Evolutionary conservation across 2,329 filamentous ascomycete species (phyloP).

Genomic region (Apiospora saccharicola): DNA sequence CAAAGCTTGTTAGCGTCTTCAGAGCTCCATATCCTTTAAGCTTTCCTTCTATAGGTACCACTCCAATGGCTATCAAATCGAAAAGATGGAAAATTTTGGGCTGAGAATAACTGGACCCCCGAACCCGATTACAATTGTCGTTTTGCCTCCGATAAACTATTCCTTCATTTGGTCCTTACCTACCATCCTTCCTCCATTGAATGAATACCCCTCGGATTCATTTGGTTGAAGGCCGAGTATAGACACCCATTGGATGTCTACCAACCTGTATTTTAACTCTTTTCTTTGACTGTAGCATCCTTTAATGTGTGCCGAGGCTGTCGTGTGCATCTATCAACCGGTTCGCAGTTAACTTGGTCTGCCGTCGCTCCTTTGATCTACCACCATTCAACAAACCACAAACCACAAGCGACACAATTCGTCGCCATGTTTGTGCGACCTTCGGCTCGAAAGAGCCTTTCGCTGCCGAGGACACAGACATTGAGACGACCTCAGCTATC

Average conservation of each 20-base stretch:
- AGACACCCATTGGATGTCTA: conserved; percentile 1
- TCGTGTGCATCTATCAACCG: conserved; percentile 27
- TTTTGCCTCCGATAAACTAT: conserved; percentile 17
- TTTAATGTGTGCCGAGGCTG: conserved; percentile 37
- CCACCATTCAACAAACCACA: conserved; percentile 23
- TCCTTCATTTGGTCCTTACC: background rate
- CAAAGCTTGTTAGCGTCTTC: background rate
- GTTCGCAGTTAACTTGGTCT: conserved; percentile 31
- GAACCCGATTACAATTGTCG: background rate
- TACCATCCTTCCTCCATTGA: background rate
- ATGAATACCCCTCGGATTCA: conserved; percentile 3
- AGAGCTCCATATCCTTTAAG: background rate
- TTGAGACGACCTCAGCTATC: conserved; percentile 34
- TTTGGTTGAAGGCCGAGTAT: conserved; percentile 13
- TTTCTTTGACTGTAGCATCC: conserved; percentile 12
- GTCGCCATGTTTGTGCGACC: conserved; percentile 39
- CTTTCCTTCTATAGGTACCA: background rate
- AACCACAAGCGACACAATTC: background rate
- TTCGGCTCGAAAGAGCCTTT: conserved; percentile 35
- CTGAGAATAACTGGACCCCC: background rate
- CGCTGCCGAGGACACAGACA: conserved; percentile 32
- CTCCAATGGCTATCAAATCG: conserved; percentile 7
- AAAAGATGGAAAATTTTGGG: conserved; percentile 6
- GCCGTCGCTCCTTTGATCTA: conserved; percentile 32
- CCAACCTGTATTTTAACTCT: conserved; percentile 19